Conservation (phyloP, 192 early-diverging fungal genomes). For the Blastocladiella britannica region DNA sequence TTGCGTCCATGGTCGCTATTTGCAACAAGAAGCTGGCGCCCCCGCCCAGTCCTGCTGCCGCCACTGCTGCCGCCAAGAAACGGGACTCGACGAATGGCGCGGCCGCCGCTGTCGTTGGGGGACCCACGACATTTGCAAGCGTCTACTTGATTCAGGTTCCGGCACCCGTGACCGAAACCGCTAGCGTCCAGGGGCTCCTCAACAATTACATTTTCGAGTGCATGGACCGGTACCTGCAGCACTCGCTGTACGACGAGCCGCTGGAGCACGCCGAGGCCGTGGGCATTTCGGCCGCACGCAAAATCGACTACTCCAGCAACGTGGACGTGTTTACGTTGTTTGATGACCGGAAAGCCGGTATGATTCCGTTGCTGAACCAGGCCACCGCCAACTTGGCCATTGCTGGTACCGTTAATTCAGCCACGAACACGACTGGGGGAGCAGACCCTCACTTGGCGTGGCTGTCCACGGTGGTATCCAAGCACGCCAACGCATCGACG, state of each 20-base stretch:
- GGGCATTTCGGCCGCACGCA: background rate
- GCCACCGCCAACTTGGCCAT: too few relatives aligned
- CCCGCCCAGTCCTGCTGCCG: background rate
- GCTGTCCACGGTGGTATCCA: too few relatives aligned
- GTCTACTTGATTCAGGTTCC: background rate
- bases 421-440: too few relatives aligned
- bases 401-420: too few relatives aligned
- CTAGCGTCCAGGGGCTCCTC: background rate
- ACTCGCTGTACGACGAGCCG: slow-evolving; percentile 30
- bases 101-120: too few relatives aligned
- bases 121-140: too few relatives aligned
- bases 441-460: too few relatives aligned
- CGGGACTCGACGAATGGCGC: slow-evolving; percentile 42
- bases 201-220: slow-evolving; percentile 34
- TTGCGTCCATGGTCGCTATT: slow-evolving; percentile 63
- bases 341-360: background rate
- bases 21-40: slow-evolving; percentile 58
- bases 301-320: background rate
- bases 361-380: background rate
- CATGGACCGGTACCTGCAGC: slow-evolving; percentile 50
- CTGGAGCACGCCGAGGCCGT: background rate
- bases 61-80: background rate
- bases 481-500: too few relatives aligned
- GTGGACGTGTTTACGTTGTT: background rate
- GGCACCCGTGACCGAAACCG: background rate